Evolutionary conservation across 2,329 filamentous ascomycete species (phyloP).

Genomic region (Colletotrichum sp.): DNA sequence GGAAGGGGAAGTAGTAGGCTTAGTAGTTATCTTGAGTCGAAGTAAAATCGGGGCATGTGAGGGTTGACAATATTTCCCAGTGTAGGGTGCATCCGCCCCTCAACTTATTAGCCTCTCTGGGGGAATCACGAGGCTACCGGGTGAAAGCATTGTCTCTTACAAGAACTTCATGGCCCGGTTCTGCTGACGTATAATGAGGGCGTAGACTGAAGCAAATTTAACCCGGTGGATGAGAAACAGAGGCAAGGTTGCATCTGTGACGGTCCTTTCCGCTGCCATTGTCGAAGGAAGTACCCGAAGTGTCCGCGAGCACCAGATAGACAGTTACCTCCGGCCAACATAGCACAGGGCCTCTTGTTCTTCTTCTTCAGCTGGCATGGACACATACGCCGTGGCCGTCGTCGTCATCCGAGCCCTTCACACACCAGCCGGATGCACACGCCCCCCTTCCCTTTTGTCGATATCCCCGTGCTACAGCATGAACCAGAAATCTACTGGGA

Average conservation of each 20-base stretch:
- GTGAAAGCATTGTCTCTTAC: background rate
- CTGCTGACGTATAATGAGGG: background rate
- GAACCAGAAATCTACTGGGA: slow-evolving; percentile 2
- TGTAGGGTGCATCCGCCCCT: background rate
- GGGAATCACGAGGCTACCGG: background rate
- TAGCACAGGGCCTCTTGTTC: background rate
- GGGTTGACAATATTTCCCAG: background rate
- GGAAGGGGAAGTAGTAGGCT: background rate
- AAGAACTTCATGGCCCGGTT: background rate
- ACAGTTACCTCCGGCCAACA: background rate
- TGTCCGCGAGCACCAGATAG: background rate
- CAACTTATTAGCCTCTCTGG: background rate
- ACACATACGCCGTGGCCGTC: background rate
- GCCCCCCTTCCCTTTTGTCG: background rate
- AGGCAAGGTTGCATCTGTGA: background rate
- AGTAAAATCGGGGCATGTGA: background rate
- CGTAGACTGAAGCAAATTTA: background rate
- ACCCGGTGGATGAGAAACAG: background rate
- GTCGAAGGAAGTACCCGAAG: background rate
- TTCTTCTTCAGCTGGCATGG: background rate
- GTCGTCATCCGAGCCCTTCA: background rate
- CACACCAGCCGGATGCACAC: background rate
- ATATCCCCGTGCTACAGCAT: background rate
- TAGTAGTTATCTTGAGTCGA: background rate
- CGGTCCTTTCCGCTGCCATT: background rate